Evolutionary conservation across 78 protist species (phyloP).

Genomic region (slime mould (Dictyostelium discoideum)): DNA sequence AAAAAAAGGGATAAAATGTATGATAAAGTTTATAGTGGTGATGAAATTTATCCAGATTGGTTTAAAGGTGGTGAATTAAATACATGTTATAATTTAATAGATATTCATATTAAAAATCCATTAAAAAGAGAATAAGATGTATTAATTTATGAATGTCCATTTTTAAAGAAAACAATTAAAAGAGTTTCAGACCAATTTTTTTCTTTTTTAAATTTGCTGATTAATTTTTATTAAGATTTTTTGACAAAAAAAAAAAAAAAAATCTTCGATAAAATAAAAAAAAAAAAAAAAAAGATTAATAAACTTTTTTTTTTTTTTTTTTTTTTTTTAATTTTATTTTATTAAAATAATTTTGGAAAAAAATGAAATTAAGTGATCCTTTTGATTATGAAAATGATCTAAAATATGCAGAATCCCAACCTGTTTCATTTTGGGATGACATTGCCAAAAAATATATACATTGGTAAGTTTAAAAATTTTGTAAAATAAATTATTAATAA

Average conservation of each 20-base stretch:
- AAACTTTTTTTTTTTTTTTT: background rate
- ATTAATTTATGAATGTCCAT: slow-evolving; percentile 41
- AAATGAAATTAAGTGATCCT: background rate
- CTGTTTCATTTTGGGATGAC: background rate
- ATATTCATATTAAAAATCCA: slow-evolving; percentile 14
- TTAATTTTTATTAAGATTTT: too few relatives aligned
- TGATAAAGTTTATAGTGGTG: background rate
- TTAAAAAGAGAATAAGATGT: background rate
- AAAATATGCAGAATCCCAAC: background rate
- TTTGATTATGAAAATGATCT: background rate
- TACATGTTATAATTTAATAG: slow-evolving; percentile 83
- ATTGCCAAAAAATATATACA: background rate
- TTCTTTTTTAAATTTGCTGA: too few relatives aligned
- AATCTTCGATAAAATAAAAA: too few relatives aligned
- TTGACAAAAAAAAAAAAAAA: too few relatives aligned
- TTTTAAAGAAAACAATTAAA: slow-evolving; percentile 79
- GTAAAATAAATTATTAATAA: too few relatives aligned
- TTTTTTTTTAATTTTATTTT: background rate
- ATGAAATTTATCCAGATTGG: slow-evolving; percentile 60
- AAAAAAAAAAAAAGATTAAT: too few relatives aligned
- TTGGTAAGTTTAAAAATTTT: background rate
- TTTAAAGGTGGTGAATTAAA: slow-evolving; percentile 88
- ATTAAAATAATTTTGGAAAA: too few relatives aligned
- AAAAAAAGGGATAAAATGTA: slow-evolving; percentile 31
- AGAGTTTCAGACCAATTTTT: too few relatives aligned